Base-by-base conservation (phyloP, 352 stramenopile genomes). In the Phytopythium sindhum region DNA sequence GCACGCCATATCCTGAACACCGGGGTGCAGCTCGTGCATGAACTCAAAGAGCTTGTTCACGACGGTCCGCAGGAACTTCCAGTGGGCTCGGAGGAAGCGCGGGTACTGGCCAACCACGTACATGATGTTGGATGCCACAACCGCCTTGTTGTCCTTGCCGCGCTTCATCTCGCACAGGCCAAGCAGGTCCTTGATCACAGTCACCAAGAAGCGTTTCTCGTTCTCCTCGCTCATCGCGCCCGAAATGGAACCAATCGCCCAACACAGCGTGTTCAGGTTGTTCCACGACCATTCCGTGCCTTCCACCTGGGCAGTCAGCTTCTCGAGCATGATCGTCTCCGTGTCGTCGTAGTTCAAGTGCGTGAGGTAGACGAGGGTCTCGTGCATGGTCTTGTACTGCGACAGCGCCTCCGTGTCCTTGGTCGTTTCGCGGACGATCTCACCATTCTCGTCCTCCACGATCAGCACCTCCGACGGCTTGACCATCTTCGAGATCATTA, bases 41-140 rank as follows among this genome's bases (percentile, higher is more conserved):
- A 99, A 99, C 80, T 99, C 97, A 70, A 99, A 99, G 17, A 99
- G 82, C 75, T 99, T 99, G 79, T 99, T 99, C 52, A 99, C 97
- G n/a, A 99, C 98, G 1, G 98, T 99, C 63, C 98, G 98, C 29
- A 99, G 78, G 74, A 99, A 99, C 80, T 99, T 99, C 97, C 97
- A 99, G 79, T 99, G 98, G 11, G 95, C 94, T 57, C 97, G 97
- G 39, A 99, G 74, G 75, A 99, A 99, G 2, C 98, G 95, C 45
- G 98, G 98, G 78, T 99, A 99, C 81, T 99, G 98, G 4, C 98
- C 98, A 28, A 99, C 98, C 26, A 99, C 98, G 73, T 99, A 99
- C 97, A 99, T 99, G 69, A 99, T 99, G 77, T 99, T 99, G 63
- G 91, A 98, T 5, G 98, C 98, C 41, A 99, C 89, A 9, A 99